These are phyloP conservation scores for Quercus berberidifolia DNA, from an alignment of 306 rosid species.

Conservation along the genomic window DNA sequence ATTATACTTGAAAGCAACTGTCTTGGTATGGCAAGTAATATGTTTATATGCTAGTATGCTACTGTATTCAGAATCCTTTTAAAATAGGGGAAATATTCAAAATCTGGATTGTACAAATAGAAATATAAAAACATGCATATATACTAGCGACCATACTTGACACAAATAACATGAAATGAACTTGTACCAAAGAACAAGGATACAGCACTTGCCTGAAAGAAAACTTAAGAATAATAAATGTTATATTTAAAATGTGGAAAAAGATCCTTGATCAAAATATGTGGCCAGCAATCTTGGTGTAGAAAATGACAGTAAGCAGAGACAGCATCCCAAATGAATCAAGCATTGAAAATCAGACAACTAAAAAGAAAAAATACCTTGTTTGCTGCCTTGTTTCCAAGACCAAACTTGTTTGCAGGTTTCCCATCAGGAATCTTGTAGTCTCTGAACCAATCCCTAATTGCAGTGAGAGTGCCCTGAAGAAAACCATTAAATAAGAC, in stretches of 20 bases:
- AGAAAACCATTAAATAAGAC: slow-evolving; percentile 26
- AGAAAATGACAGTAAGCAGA: neutral
- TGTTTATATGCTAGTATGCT: neutral
- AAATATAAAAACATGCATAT: slow-evolving; percentile 1
- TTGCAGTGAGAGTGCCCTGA: slow-evolving; percentile 90
- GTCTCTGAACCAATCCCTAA: slow-evolving; percentile 95
- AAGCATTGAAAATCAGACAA: neutral
- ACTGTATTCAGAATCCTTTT: neutral
- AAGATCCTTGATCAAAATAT: neutral
- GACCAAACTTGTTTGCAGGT: slow-evolving; percentile 95
- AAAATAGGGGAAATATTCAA: neutral
- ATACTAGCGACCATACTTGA: neutral
- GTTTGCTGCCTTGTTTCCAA: slow-evolving; percentile 79
- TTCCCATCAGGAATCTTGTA: slow-evolving; percentile 97
- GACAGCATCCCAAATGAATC: neutral
- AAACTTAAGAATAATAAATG: neutral
- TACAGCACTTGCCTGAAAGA: neutral
- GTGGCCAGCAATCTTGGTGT: neutral
- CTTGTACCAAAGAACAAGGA: neutral
- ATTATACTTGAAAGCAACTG: neutral
- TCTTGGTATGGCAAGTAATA: neutral
- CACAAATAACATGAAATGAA: no score
- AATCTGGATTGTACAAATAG: neutral
- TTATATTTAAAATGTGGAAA: neutral
- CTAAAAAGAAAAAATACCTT: slow-evolving; percentile 45